Conservation (phyloP, 1,284 basidiomycete genomes). For the Melampsora abietis-canadensis region DNA sequence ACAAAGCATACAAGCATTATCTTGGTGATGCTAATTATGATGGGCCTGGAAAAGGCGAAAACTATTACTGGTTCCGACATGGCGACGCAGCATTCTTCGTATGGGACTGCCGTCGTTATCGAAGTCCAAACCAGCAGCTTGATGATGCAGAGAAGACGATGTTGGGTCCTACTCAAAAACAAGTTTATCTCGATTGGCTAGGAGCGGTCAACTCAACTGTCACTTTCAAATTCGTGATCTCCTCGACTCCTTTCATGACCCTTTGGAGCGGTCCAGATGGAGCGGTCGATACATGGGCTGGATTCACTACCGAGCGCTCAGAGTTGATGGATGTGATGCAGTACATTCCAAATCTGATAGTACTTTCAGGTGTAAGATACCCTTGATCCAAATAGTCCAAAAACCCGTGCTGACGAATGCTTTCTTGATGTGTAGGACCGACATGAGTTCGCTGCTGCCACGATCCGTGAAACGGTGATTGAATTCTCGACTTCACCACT, state of each 20-base stretch:
- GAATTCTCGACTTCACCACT: slow-evolving; percentile 67
- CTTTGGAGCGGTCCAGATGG: slow-evolving; percentile 69
- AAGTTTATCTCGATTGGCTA: slow-evolving; percentile 66
- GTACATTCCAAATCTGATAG: slow-evolving; percentile 64
- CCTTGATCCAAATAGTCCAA: background rate
- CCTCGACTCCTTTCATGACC: slow-evolving; percentile 72
- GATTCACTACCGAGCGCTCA: slow-evolving; percentile 63
- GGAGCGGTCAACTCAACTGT: slow-evolving; percentile 67
- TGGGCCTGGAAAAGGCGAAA: slow-evolving; percentile 36
- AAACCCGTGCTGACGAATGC: background rate
- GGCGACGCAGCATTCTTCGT: slow-evolving; percentile 34
- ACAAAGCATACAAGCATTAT: slow-evolving; percentile 37
- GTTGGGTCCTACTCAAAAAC: slow-evolving; percentile 68
- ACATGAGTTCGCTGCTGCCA: slow-evolving; percentile 69
- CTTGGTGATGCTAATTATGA: slow-evolving; percentile 32
- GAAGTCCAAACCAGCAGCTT: slow-evolving; percentile 49
- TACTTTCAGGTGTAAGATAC: slow-evolving; percentile 52
- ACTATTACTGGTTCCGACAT: slow-evolving; percentile 46
- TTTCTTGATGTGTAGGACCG: slow-evolving; percentile 57
- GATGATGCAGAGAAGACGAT: slow-evolving; percentile 60
- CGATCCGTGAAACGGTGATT: slow-evolving; percentile 58
- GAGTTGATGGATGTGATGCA: slow-evolving; percentile 62
- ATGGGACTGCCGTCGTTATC: slow-evolving; percentile 45
- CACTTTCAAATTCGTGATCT: slow-evolving; percentile 76
- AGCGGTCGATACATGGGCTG: slow-evolving; percentile 63